Percentiles rank a stretch among this genome's conserved stretches.
Conservation (phyloP, 2,329 filamentous ascomycete species). For the Diaporthe capsici region DNA sequence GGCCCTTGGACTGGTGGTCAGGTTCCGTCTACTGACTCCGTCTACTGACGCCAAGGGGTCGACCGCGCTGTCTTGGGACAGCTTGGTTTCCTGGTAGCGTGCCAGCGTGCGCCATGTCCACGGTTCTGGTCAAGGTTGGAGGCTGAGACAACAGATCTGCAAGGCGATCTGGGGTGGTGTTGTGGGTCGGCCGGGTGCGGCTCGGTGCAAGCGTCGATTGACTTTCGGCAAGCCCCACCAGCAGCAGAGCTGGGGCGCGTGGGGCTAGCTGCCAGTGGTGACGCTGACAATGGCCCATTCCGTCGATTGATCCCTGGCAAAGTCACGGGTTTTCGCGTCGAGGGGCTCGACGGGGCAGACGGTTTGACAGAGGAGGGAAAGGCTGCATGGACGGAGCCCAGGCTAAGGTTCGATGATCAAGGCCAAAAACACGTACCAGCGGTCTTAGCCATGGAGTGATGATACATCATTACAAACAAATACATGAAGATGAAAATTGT, state of each 20-base stretch:
- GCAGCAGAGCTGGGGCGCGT: not conserved
- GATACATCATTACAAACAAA: slow-evolving; percentile 34
- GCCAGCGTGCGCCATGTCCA: not conserved
- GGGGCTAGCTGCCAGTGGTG: slow-evolving; percentile 30
- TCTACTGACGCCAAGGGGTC: not conserved
- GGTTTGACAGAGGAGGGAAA: too few relatives aligned
- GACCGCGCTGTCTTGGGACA: not conserved
- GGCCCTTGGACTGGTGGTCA: slow-evolving; percentile 20
- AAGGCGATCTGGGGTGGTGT: slow-evolving; percentile 3
- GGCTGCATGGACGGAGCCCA: slow-evolving; percentile 4
- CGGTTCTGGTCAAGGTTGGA: not conserved
- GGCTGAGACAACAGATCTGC: slow-evolving; percentile 13
- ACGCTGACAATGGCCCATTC: slow-evolving; percentile 29
- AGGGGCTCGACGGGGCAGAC: not conserved
- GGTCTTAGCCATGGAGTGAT: slow-evolving; percentile 28
- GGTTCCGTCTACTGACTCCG: too few relatives aligned
- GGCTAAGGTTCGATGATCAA: slow-evolving; percentile 12
- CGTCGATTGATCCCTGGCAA: not conserved
- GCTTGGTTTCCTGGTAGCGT: not conserved
- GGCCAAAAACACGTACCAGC: slow-evolving; percentile 10
- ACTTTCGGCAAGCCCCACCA: slow-evolving; percentile 32
- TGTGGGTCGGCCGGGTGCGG: slow-evolving; percentile 23
- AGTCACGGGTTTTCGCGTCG: slow-evolving; percentile 41
- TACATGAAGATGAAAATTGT: too few relatives aligned
- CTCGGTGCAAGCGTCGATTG: slow-evolving; percentile 22